Conservation (phyloP, 164 flowering plant genomes). For the Warburgia ugandensis region DNA sequence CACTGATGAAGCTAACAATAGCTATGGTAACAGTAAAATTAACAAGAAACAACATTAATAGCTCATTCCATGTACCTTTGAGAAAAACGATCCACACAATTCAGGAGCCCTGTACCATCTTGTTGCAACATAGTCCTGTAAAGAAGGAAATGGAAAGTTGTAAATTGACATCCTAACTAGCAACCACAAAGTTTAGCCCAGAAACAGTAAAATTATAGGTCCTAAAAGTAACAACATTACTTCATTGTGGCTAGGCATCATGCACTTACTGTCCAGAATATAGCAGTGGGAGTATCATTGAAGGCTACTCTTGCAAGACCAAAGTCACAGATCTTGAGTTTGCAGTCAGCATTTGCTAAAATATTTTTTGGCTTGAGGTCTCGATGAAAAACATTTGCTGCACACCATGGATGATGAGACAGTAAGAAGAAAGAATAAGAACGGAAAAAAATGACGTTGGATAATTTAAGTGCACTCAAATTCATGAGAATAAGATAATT, state of each 20-base stretch:
- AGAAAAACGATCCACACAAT: conserved; percentile 94
- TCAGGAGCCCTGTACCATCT: conserved; percentile 99
- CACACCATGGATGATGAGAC: conserved; percentile 17
- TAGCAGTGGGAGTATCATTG: conserved; percentile 73
- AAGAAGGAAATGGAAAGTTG: not conserved
- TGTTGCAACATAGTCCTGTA: conserved; percentile 96
- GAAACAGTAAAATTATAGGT: no score
- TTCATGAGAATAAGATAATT: no score
- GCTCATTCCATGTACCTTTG: conserved; percentile 52
- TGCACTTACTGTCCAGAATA: conserved; percentile 82
- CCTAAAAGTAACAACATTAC: no score
- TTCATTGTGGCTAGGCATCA: not conserved
- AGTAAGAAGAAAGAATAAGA: conserved; percentile 1
- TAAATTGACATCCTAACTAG: not conserved
- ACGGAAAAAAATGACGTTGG: not conserved
- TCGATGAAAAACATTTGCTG: conserved; percentile 63
- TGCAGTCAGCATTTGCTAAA: conserved; percentile 91
- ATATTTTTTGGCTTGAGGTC: conserved; percentile 90
- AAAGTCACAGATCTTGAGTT: conserved; percentile 90
- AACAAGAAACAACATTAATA: no score
- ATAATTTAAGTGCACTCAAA: no score
- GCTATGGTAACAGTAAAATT: no score
- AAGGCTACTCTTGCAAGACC: conserved; percentile 94
- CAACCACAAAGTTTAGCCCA: not conserved
- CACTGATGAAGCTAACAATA: no score